Base-by-base conservation (phyloP, 768 basidiomycete genomes). In the Phylloporus sp. region DNA sequence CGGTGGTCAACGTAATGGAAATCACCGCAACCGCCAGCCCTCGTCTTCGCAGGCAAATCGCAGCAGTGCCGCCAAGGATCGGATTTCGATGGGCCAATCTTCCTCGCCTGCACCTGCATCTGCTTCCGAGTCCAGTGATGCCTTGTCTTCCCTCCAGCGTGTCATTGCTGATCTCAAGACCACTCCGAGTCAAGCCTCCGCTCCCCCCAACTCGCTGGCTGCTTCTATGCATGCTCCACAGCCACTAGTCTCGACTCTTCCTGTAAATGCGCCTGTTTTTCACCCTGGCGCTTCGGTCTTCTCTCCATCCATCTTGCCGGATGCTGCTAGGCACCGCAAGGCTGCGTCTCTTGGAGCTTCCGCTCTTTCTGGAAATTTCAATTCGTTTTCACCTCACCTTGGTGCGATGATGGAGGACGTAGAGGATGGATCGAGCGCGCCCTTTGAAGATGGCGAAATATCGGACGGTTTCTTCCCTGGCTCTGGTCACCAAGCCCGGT, bases 151-250 rank as follows among this genome's bases (percentile, higher is more conserved):
- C 23, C 79, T 97, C 43, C 92, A 97, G 62, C 82, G 90, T 47
- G 86, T 96, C 65, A 97, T 97, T 56, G 88, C 88, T 46, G 93
- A 97, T 66, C 75, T 96, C 53, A 95, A 92, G 76, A 84, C 86
- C 3, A 83, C 87, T 40, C 73, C 80, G 42, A 78, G 71, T 59
- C 77, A 67, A 56, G 33, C 47, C 0, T 66, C 68, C 58, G 69
- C 68, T 51, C 65, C 69, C 33, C 69, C 59, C 49, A 73, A 69
- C 40, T 62, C 67, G 4, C 61, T 69, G 28, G 53, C 73, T 51
- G 66, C 60, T 55, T 70, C 76, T 34, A 74, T 79, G 59, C 70
- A 78, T 52, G 66, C 69, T 14, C 65, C 77, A 31, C 81, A 81
- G 51, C 58, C 50, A 18, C 57, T 56, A 9, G 56, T 62, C 27